Base-by-base conservation (phyloP, 805 yeast genomes). In the Saccharomyces kudriavzevii region DNA sequence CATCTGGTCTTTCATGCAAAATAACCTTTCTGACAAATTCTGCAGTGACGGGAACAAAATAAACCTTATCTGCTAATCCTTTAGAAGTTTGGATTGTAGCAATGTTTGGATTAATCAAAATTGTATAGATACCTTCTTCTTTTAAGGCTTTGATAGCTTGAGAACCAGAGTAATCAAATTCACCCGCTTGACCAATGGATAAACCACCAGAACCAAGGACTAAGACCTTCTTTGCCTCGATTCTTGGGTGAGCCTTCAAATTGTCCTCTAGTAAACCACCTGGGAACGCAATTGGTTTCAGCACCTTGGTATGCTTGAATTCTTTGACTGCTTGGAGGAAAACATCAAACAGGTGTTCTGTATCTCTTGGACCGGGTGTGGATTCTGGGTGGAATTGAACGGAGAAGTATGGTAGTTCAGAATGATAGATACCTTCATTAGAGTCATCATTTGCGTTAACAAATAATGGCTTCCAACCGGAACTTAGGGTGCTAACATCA, bases 301-400 rank as follows among this genome's bases (percentile, higher is more conserved):
- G 77, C 40, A 72, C 65, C 49, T 68, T 67, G 46, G 88, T 74
- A 54, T 72, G 60, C 64, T 85, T 80, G 75, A 73, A 79, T 49
- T 85, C 88, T 51, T 79, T 70, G 50, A 94, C 96, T 49, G 97
- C 71, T 60, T 88, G 73, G 67, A 94, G 86, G 74, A 94, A 94
- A 30, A 88, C 90, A 67, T 94, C 99, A 65, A 94, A 94, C 70
- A 94, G 78, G 73, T 91, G 94, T 75, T 94, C 99, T 51, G 99
- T 94, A 71, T 94, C 99, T 71, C 96, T 84, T 70, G 99, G 99
- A 71, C 99, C 99, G 49, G 99, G 98, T 49, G 96, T 89, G 25
- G 97, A 89, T 78, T 94, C 99, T 26, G 99, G 99, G 71, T 94
- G 99, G 80, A 94, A 92, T 78, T 94, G 99, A 49, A 94, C 98